A percentile compares a stretch with the other conserved stretches of the same genome.
phyloP scores from a whole-genome alignment of 2,329 filamentous ascomycete species.

The Calcarisporium arbuscula region DNA sequence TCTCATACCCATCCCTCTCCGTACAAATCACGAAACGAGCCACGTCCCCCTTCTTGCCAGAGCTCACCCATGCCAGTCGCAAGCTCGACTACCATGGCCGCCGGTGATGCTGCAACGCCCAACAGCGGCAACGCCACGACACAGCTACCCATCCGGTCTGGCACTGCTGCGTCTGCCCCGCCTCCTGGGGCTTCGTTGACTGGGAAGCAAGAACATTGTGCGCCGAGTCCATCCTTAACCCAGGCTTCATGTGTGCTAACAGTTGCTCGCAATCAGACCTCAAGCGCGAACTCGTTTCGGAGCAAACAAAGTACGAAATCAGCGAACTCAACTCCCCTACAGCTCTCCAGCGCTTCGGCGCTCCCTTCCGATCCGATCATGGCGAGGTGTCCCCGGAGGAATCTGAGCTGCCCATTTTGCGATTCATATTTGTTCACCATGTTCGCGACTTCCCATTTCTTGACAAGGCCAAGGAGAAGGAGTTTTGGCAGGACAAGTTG shows the following conservation, averaged over 20 bases:
- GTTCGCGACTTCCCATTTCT: conserved; percentile 96
- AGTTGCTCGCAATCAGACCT: conserved; percentile 54
- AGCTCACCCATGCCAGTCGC: no score
- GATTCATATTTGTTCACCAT: conserved; percentile 97
- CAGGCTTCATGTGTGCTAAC: neutral
- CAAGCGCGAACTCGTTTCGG: conserved; percentile 87
- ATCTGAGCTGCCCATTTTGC: conserved; percentile 85
- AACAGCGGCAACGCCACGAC: conserved; percentile 14
- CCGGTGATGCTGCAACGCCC: conserved; percentile 18
- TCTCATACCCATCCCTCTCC: no score
- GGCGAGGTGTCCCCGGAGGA: conserved; percentile 91
- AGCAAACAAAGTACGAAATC: conserved; percentile 88
- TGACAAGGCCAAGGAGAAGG: conserved; percentile 94
- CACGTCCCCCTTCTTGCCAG: no score
- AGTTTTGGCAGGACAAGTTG: conserved; percentile 98
- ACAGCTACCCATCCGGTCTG: conserved; percentile 23
- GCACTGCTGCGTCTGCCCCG: conserved; percentile 22
- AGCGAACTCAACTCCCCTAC: conserved; percentile 90
- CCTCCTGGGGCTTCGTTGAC: conserved; percentile 56
- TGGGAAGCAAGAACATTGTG: conserved; percentile 97
- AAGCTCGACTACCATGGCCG: conserved; percentile 22
- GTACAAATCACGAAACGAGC: no score
- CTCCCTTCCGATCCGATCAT: conserved; percentile 86
- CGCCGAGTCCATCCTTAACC: conserved; percentile 22
- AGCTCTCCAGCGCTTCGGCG: conserved; percentile 88